These are phyloP conservation scores for Leccinellum rugosiceps DNA, from an alignment of 768 basidiomycete species.

Conservation along the genomic window DNA sequence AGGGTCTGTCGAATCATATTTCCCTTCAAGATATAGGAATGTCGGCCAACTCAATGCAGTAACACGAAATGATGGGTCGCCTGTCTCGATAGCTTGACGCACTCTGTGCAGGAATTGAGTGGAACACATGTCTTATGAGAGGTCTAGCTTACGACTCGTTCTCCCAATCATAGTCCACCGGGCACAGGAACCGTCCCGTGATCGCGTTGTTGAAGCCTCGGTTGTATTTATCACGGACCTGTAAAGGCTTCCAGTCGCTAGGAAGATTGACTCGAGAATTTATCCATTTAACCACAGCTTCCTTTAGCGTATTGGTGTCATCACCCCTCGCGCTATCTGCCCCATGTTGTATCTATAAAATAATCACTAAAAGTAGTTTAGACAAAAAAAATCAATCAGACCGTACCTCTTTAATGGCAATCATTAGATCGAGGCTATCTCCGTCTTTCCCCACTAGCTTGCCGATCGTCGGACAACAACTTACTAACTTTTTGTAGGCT, in stretches of 20 bases:
- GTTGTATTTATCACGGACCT: not conserved
- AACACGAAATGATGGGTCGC: not conserved
- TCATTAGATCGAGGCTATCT: not conserved
- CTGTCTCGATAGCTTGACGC: not conserved
- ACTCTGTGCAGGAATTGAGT: not conserved
- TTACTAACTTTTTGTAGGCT: not conserved
- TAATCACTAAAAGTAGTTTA: too few relatives aligned
- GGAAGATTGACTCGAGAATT: too few relatives aligned
- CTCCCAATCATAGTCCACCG: not conserved
- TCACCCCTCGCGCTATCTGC: too few relatives aligned
- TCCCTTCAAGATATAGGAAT: not conserved
- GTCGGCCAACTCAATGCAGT: not conserved
- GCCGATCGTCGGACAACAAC: not conserved
- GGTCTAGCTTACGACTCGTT: not conserved
- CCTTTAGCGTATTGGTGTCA: too few relatives aligned
- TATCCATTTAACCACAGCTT: too few relatives aligned
- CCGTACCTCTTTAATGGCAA: too few relatives aligned
- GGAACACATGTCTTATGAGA: not conserved
- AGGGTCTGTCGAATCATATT: not conserved
- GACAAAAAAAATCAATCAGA: too few relatives aligned
- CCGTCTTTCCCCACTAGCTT: not conserved
- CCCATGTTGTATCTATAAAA: too few relatives aligned
- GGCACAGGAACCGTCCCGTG: not conserved
- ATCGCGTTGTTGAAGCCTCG: not conserved
- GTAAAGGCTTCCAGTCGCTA: not conserved